Evolutionary conservation across 2,329 filamentous ascomycete genomes (phyloP).

Genomic region (Acephala macrosclerotiorum): DNA sequence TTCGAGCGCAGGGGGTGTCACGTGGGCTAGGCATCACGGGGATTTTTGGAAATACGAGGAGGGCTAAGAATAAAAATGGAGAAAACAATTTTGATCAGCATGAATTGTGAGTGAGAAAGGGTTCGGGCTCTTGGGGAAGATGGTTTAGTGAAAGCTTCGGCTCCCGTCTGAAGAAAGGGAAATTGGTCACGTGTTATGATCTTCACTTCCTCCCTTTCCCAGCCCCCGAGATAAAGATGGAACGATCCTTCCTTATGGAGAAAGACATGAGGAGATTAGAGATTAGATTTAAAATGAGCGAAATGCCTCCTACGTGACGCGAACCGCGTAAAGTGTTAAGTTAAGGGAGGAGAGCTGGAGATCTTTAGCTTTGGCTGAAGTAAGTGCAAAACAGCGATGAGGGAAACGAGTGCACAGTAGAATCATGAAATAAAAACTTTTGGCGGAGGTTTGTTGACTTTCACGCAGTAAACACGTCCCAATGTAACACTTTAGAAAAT

Average conservation of each 20-base stretch:
- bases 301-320: background rate
- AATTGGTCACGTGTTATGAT: background rate
- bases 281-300: background rate
- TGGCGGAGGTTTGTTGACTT: no score
- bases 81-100: background rate
- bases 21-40: constrained; percentile 9
- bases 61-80: background rate
- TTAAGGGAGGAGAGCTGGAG: background rate
- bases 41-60: background rate
- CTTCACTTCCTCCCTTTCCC: background rate
- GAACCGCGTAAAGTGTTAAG: background rate
- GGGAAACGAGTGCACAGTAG: background rate
- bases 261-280: background rate
- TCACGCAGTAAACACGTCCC: no score
- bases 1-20: constrained; percentile 6
- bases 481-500: no score
- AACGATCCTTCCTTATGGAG: background rate
- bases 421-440: no score
- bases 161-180: no score
- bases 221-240: background rate
- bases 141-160: no score
- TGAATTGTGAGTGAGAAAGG: no score
- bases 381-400: background rate
- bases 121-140: no score
- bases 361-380: background rate